These are phyloP conservation scores for Apostasia shenzhenica DNA, from an alignment of 106 monocot genomes.

Conservation along the genomic window DNA sequence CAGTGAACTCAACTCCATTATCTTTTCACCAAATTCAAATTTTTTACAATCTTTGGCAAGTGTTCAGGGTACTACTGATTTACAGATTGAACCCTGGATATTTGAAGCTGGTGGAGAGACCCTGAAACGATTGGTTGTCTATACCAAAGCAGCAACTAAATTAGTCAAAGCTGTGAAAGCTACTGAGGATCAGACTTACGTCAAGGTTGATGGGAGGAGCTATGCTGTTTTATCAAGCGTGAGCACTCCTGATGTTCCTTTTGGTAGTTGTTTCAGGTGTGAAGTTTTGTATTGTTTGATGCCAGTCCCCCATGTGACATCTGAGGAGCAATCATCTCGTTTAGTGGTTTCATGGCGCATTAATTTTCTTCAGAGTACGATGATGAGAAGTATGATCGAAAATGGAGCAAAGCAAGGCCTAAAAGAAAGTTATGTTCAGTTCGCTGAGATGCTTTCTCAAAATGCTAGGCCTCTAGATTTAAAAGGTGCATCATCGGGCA, in stretches of 20 bases:
- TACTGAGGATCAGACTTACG: constrained; percentile 71
- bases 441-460: constrained; percentile 48
- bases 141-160: constrained; percentile 67
- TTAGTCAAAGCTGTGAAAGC: constrained; percentile 83
- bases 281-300: constrained; percentile 60
- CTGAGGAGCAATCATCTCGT: constrained; percentile 54
- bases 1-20: constrained; percentile 43
- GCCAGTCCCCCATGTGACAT: constrained; percentile 56
- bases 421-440: constrained; percentile 57
- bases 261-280: constrained; percentile 53
- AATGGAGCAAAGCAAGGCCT: constrained; percentile 73
- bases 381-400: constrained; percentile 95
- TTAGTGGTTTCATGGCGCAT: constrained; percentile 72
- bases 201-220: constrained; percentile 73
- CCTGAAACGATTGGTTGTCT: constrained; percentile 66
- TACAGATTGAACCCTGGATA: constrained; percentile 48
- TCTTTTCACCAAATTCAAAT: constrained; percentile 73
- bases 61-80: constrained; percentile 51
- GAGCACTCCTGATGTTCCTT: constrained; percentile 91
- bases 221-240: constrained; percentile 63
- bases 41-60: constrained; percentile 58
- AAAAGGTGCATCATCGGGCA: constrained; percentile 37
- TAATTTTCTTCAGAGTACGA: constrained; percentile 86
- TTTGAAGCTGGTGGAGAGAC: constrained; percentile 43
- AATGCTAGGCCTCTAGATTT: constrained; percentile 47